Base-by-base conservation (phyloP, 2,329 filamentous ascomycete genomes). In the Fusarium virguliforme region DNA sequence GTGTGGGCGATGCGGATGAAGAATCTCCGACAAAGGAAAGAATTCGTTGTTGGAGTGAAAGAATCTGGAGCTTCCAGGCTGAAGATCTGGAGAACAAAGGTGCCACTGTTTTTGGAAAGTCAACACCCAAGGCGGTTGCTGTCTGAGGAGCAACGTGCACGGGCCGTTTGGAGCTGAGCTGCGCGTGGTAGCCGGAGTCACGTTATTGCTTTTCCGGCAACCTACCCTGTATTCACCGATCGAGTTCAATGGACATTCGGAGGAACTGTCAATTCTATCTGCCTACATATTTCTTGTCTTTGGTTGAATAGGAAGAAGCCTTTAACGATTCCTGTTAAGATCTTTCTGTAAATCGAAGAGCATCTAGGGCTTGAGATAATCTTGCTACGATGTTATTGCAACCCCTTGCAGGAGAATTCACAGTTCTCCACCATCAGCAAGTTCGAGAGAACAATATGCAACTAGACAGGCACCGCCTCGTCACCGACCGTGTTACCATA, bases 51-150 rank as follows among this genome's bases (percentile, higher is more conserved):
- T 73, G 58, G 54, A 67, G 64, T 64, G 67, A 66, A 65, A 73
- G 74, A 76, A 76, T 74, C 73, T 75, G 24, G 71, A 76, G 74
- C 74, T 76, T 65, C 64, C 56, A 56, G 71, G 71, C 72, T 76
- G 68, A 64, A 67, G 64, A 67, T 60, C 55, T 48, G 37, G 57
- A 60, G 46, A 48, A 56, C 26, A 38, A 37, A 30, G 37, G 18
- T 15, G 15, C 67, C 56, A 64, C 63, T 69, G 63, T 71, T 71
- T 71, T 67, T 48, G 54, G 54, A 68, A 48, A 70, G 62, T 73
- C 62, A 72, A 74, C 71, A 71, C 69, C 65, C 64, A 70, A 63
- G 48, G 61, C 63, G 58, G 68, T 71, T 70, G 58, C 68, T 71
- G 50, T 62, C 35, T 35, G 55, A 67, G 60, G 73, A 73, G 67